Evolutionary conservation across 768 basidiomycete genomes (phyloP).

Genomic region (Trichaptum fuscoviolaceum): DNA sequence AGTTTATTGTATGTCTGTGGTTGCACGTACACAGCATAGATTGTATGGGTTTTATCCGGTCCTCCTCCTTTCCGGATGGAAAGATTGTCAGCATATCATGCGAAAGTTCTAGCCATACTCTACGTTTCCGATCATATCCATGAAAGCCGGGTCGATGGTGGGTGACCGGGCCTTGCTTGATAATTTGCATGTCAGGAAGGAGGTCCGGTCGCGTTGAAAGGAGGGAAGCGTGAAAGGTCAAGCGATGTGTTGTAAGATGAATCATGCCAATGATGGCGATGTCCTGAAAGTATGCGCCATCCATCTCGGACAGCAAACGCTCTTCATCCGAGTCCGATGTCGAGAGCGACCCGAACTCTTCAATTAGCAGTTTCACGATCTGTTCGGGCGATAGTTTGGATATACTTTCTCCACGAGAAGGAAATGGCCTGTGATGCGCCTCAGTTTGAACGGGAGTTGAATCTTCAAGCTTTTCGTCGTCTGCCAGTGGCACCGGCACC

Average conservation of each 20-base stretch:
- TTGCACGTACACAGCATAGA: constrained; percentile 43
- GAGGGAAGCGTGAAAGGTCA: constrained; percentile 61
- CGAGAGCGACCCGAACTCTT: constrained; percentile 54
- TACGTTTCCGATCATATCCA: constrained; percentile 38
- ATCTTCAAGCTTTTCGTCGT: constrained; percentile 13
- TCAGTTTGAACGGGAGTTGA: constrained; percentile 15
- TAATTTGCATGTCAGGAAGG: constrained; percentile 25
- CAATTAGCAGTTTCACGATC: constrained; percentile 43
- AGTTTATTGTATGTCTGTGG: neutral
- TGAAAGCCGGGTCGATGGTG: constrained; percentile 42
- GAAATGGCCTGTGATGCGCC: neutral
- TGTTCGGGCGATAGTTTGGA: constrained; percentile 40
- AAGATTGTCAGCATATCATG: constrained; percentile 57
- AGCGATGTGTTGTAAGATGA: constrained; percentile 59
- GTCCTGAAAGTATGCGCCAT: constrained; percentile 45
- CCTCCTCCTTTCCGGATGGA: constrained; percentile 48
- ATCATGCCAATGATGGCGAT: constrained; percentile 50
- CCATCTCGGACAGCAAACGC: constrained; percentile 47
- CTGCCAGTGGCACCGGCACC: constrained; percentile 17
- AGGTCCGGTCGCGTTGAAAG: constrained; percentile 37
- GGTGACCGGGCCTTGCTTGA: constrained; percentile 47
- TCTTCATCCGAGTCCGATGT: constrained; percentile 35
- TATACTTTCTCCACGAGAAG: constrained; percentile 5
- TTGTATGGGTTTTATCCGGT: constrained; percentile 46
- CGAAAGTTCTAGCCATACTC: constrained; percentile 59